These are phyloP conservation scores for Scedosporium aurantiacum DNA, from an alignment of 2,329 filamentous ascomycete species.

Conservation along the genomic window DNA sequence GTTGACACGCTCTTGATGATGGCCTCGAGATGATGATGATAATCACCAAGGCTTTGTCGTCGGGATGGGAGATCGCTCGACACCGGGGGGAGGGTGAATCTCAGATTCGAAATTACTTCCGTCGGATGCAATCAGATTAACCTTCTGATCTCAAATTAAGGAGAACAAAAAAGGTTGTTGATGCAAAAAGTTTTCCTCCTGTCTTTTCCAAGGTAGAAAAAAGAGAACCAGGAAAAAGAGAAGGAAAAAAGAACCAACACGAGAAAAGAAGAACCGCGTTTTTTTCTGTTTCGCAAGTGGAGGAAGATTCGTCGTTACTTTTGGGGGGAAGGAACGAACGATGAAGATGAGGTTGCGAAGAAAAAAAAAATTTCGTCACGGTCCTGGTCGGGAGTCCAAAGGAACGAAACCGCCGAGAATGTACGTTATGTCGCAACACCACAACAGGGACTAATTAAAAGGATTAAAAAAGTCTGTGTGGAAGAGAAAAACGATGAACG, in stretches of 20 bases:
- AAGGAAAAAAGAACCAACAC: not conserved
- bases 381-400: constrained; percentile 6
- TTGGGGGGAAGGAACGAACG: constrained; percentile 2
- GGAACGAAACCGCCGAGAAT: constrained; percentile 4
- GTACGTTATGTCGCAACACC: constrained; percentile 3
- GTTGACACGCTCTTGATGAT: not conserved
- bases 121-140: not conserved
- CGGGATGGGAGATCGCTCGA: not conserved
- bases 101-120: not conserved
- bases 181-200: not conserved
- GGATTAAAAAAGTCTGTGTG: constrained; percentile 2
- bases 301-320: constrained; percentile 2
- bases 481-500: constrained; percentile 9
- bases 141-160: not conserved
- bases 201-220: not conserved
- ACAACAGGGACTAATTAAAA: constrained; percentile 3
- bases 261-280: not conserved
- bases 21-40: not conserved
- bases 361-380: constrained; percentile 6
- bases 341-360: constrained; percentile 5
- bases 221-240: not conserved
- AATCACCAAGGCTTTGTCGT: not conserved
- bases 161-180: not conserved
- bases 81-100: not conserved
- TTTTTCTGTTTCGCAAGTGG: not conserved